Conservation (phyloP, 1,284 basidiomycete species). For the Pascua guehoae region DNA sequence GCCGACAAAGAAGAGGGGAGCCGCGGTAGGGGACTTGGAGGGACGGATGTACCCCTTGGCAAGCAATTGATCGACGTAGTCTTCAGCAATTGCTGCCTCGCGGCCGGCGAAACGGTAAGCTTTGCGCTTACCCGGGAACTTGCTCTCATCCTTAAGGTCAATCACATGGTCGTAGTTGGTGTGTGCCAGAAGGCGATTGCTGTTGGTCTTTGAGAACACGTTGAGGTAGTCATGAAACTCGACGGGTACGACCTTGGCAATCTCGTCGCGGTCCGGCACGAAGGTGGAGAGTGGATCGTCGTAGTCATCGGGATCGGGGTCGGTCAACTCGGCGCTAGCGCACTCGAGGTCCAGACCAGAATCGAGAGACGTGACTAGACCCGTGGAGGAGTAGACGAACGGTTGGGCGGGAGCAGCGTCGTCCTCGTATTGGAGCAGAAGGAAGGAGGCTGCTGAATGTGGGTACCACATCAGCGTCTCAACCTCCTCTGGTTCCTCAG, state of each 20-base stretch:
- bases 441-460: no score
- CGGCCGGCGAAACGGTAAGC: conserved; percentile 44
- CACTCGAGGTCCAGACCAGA: no score
- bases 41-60: conserved; percentile 28
- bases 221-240: conserved; percentile 24
- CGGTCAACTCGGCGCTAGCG: no score
- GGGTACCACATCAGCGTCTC: no score
- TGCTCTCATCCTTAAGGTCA: conserved; percentile 20
- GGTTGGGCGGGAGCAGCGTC: no score
- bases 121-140: conserved; percentile 39
- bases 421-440: no score
- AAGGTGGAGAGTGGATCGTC: no score
- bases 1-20: conserved; percentile 52
- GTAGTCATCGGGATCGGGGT: no score
- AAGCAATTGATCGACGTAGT: conserved; percentile 25
- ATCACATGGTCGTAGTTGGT: conserved; percentile 19
- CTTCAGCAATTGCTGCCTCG: conserved; percentile 46
- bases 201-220: conserved; percentile 32
- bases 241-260: neutral
- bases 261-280: no score
- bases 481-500: no score
- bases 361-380: no score
- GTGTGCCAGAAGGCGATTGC: conserved; percentile 33
- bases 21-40: conserved; percentile 29
- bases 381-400: no score